Percentiles rank a stretch among this genome's conserved stretches.
phyloP scores from a whole-genome alignment of 495 filamentous ascomycete genomes.

The Saxophila tyrrhenica region DNA sequence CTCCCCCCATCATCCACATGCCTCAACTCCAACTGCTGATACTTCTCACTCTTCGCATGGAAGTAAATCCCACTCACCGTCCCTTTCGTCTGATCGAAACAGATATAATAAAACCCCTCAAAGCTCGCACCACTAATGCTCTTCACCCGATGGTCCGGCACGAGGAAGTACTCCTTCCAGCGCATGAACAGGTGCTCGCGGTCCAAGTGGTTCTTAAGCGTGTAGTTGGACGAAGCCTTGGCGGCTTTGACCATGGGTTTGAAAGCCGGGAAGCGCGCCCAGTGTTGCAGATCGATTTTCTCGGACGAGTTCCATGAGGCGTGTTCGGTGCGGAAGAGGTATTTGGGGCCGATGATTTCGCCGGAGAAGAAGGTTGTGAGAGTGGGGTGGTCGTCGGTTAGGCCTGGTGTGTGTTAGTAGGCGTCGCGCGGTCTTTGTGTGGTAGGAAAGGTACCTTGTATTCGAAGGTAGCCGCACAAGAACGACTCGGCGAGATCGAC shows the following conservation, averaged over 20 bases:
- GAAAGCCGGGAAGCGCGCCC: slow-evolving; percentile 82
- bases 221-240: slow-evolving; percentile 59
- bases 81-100: slow-evolving; percentile 85
- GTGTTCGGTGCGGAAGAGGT: slow-evolving; percentile 84
- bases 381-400: slow-evolving; percentile 92
- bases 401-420: slow-evolving; percentile 44
- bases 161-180: slow-evolving; percentile 98
- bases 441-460: slow-evolving; percentile 57
- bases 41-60: slow-evolving; percentile 93
- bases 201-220: slow-evolving; percentile 55
- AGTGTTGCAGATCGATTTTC: slow-evolving; percentile 87
- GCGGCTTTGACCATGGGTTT: slow-evolving; percentile 65
- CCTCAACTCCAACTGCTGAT: slow-evolving; percentile 84
- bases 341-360: slow-evolving; percentile 92
- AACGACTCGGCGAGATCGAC: slow-evolving; percentile 93
- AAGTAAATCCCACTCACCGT: slow-evolving; percentile 91
- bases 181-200: slow-evolving; percentile 95
- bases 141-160: slow-evolving; percentile 83
- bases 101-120: slow-evolving; percentile 99
- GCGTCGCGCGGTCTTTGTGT: background rate
- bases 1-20: slow-evolving; percentile 79
- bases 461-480: slow-evolving; percentile 88
- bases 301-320: slow-evolving; percentile 85
- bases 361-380: slow-evolving; percentile 97
- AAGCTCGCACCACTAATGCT: slow-evolving; percentile 91